phyloP scores from a whole-genome alignment of 805 yeast genomes.

The Kluyveromyces starmeri region DNA sequence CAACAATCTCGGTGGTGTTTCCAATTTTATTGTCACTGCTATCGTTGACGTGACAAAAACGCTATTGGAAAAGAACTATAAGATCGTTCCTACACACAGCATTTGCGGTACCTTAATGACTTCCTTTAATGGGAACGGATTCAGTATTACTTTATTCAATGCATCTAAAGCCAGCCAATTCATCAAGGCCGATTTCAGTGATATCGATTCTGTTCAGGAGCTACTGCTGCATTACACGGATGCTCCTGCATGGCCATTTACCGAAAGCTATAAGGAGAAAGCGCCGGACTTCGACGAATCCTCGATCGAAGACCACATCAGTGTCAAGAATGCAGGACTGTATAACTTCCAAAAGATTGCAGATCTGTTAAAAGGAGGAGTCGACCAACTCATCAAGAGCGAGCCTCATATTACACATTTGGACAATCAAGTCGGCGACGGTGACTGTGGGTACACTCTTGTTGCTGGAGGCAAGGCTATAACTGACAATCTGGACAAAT shows the following conservation, averaged over 20 bases:
- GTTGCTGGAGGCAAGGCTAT: slow-evolving; percentile 76
- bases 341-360: slow-evolving; percentile 29
- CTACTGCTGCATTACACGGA: slow-evolving; percentile 63
- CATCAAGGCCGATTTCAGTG: slow-evolving; percentile 27
- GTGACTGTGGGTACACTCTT: slow-evolving; percentile 92
- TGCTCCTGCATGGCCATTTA: slow-evolving; percentile 71
- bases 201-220: slow-evolving; percentile 35
- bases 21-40: slow-evolving; percentile 67
- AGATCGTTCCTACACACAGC: slow-evolving; percentile 56
- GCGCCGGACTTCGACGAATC: slow-evolving; percentile 28
- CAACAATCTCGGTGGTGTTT: slow-evolving; percentile 87
- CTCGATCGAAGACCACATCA: slow-evolving; percentile 25
- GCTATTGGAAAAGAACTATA: slow-evolving; percentile 43
- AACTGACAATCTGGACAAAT: slow-evolving; percentile 39
- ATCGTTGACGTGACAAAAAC: slow-evolving; percentile 53
- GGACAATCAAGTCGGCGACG: slow-evolving; percentile 91
- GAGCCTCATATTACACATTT: slow-evolving; percentile 80
- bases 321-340: slow-evolving; percentile 29
- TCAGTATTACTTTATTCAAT: slow-evolving; percentile 74
- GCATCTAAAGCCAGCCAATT: slow-evolving; percentile 41
- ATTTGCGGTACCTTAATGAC: slow-evolving; percentile 78
- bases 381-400: slow-evolving; percentile 43
- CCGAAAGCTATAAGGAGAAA: slow-evolving; percentile 16
- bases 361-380: slow-evolving; percentile 38
- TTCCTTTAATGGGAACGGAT: slow-evolving; percentile 87